Base-by-base conservation (phyloP, 176 grass and related monocot species). In the Cymbopogon citratus region DNA sequence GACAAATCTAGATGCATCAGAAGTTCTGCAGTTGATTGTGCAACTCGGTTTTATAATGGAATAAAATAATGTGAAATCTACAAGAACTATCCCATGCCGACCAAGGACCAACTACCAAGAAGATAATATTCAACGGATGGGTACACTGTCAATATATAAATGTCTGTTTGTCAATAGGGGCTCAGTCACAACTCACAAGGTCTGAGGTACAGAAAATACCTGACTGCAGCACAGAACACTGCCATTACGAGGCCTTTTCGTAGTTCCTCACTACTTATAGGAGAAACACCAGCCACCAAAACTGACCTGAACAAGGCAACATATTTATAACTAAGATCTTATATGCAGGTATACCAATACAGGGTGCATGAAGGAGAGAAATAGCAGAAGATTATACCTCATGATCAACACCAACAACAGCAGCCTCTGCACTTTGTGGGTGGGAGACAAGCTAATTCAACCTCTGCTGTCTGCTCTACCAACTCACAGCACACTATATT, bases 351-450 rank as follows among this genome's bases (percentile, higher is more conserved):
- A 54, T 56, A 56, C 21, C 52, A 23, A 56, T n/a, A 48, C 79
- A n/a, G 33, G 73, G 48, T 56, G 31, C 13, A 39, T 29, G 12
- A 19, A 21, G 13, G 40, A 43, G 40, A 82, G 59, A 26, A 16
- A 60, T 67, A 48, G 19, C 52, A 59, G 7, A 19, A 67, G 82
- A 31, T n/a, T 18, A n/a, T 86, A 92, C 94, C 87, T 97, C 94
- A 92, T 97, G 91, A 39, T 94, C 91, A 79, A 97, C 83, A 66
- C 91, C 94, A 92, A 94, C 87, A 73, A 91, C 87, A 57, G 90
- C 94, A 62, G 91, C 94, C 80, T 97, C 92, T 52, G 83, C 83
- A 83, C 94, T 92, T 52, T 91, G 83, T 28, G 87, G 90, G 49
- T 97, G 87, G 5, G 92, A 94, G 39, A 97, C 91, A 80, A 24